These are phyloP conservation scores for Teratosphaeria destructans DNA, from an alignment of 2,329 filamentous ascomycete genomes.

Conservation along the genomic window DNA sequence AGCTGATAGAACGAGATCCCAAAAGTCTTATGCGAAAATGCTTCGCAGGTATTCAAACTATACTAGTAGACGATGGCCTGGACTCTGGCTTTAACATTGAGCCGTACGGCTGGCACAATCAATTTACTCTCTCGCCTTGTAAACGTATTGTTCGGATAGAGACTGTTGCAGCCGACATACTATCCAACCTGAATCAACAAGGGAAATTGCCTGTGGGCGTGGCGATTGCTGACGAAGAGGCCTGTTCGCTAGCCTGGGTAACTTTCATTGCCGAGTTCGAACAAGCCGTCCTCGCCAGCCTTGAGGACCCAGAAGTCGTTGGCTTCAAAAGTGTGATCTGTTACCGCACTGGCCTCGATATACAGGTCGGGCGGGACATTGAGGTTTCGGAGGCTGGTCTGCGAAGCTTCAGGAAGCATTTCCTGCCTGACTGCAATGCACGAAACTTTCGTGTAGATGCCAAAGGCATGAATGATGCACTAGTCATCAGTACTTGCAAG, in stretches of 20 bases:
- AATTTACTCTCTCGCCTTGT: constrained; percentile 52
- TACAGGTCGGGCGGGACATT: constrained; percentile 42
- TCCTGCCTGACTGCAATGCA: constrained; percentile 29
- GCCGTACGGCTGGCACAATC: constrained; percentile 53
- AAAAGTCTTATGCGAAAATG: constrained; percentile 53
- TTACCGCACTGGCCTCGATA: constrained; percentile 63
- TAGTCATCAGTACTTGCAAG: constrained; percentile 55
- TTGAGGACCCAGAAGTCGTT: constrained; percentile 57
- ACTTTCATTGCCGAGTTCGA: constrained; percentile 42
- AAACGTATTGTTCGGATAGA: constrained; percentile 73
- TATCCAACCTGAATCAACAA: constrained; percentile 36
- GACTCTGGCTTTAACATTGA: constrained; percentile 46
- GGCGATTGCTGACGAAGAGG: constrained; percentile 20
- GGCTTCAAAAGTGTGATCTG: constrained; percentile 79
- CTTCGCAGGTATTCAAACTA: constrained; percentile 59
- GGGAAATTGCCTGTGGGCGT: constrained; percentile 18
- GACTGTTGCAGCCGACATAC: constrained; percentile 53
- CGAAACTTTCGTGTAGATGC: constrained; percentile 47
- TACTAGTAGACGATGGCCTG: constrained; percentile 72
- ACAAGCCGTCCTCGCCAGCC: constrained; percentile 43
- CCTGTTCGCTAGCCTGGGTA: constrained; percentile 26
- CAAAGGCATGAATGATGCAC: constrained; percentile 56
- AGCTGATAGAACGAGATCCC: constrained; percentile 36
- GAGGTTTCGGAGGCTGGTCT: constrained; percentile 22
- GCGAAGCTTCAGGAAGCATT: constrained; percentile 28